Evolutionary conservation across 225 moss, liverwort and hornwort genomes (phyloP), one percentile per base, ranked within the genome.

Genomic region (Straminergon stramineum): DNA sequence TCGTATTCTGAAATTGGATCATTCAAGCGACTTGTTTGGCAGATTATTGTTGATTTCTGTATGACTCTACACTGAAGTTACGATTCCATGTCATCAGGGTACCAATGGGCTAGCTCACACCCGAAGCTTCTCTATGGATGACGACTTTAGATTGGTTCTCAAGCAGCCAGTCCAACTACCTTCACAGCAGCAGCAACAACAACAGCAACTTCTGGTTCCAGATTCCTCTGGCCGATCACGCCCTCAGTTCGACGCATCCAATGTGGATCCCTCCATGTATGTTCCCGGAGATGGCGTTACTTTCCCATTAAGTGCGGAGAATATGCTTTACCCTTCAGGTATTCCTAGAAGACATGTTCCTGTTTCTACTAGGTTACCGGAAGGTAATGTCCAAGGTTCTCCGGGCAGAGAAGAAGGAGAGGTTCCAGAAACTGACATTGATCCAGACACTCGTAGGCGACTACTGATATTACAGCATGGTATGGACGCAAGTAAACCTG

Each of bases 321-420:
- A 28, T 90, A 86, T 86, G 85, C 93, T 93, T 78, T 96, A 93
- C 86, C 93, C 93, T 84, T 94, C 93, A 73, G 84, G 92, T 51
- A 88, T 91, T 39, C 87, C 94, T 37, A 91, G 94, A 89, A 96
- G 97, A 90, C 94, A 93, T 78, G 87, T 84, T 90, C 91, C 88
- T 89, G 92, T 92, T 63, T 57, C 91, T 77, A 88, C 90, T 67
- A 93, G 88, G 91, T 91, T 93, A 91, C 89, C 84, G 35, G 95
- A 93, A 79, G 91, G 92, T 80, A 81, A 84, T 81, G 93, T 95
- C 57, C 97, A 97, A 90, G 91, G 93, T n/a, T 96, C 99, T 80
- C 96, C 97, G 35, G 96, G 92, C 70, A 93, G 99, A 94, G 99
- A 99, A 94, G 99, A 99, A 92, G 99, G 99, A 89, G 99, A 99